Conservation (phyloP, 2,329 filamentous ascomycete genomes). For the Monilinia fructigena region DNA sequence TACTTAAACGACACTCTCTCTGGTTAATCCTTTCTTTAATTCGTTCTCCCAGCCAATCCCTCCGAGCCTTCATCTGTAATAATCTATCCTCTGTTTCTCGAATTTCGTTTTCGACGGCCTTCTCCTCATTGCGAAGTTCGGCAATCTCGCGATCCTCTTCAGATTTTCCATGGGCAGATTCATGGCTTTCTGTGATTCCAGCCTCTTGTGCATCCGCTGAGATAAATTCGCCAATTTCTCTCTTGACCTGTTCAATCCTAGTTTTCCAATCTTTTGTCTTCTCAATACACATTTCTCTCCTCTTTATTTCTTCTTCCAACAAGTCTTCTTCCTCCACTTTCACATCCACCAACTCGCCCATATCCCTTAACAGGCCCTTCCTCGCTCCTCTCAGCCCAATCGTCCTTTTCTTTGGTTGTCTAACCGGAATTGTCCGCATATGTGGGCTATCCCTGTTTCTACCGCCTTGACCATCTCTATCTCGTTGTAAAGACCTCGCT, state of each 20-base stretch:
- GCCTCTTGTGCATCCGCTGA: background rate
- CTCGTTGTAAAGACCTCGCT: slow-evolving; percentile 26
- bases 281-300: slow-evolving; percentile 57
- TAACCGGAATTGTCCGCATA: slow-evolving; percentile 54
- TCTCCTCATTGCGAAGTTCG: slow-evolving; percentile 56
- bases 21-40: slow-evolving; percentile 63
- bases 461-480: slow-evolving; percentile 27
- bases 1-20: slow-evolving; percentile 68
- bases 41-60: slow-evolving; percentile 57
- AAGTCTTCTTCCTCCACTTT: slow-evolving; percentile 67
- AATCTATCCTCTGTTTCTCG: slow-evolving; percentile 63
- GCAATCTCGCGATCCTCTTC: slow-evolving; percentile 59
- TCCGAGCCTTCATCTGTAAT: slow-evolving; percentile 57
- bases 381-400: slow-evolving; percentile 61
- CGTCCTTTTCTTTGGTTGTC: slow-evolving; percentile 54
- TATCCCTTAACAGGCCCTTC: slow-evolving; percentile 61
- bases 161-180: slow-evolving; percentile 45
- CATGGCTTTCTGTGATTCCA: slow-evolving; percentile 50
- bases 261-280: slow-evolving; percentile 55
- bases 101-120: slow-evolving; percentile 60
- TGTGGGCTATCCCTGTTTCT: slow-evolving; percentile 29
- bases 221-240: slow-evolving; percentile 16
- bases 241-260: slow-evolving; percentile 39
- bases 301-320: slow-evolving; percentile 55
- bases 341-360: slow-evolving; percentile 62